Base-by-base conservation (phyloP, 352 stramenopile genomes). In the Pythium apleroticum region DNA sequence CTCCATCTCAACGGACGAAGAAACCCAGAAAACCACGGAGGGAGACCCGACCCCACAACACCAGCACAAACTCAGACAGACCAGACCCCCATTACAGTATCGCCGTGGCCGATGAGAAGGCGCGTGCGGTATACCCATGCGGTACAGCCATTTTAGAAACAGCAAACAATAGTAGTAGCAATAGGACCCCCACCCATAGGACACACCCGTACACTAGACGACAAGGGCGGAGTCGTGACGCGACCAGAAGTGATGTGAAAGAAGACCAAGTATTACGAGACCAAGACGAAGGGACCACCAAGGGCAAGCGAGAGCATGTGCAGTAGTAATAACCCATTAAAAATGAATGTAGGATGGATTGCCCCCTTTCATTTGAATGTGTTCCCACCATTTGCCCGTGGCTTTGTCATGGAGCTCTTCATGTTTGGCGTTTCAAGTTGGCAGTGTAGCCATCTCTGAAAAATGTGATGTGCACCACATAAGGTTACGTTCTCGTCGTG, bases 181-280 rank as follows among this genome's bases (percentile, higher is more conserved):
- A 53, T 66, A 66, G 52, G 49, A 28, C 33, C 58, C 43, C 48
- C 17, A 37, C 41, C 52, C 15, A 55, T 55, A 37, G 24, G n/a
- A 33, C n/a, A 35, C 33, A 27, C 28, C 15, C 31, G 65, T 72
- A 72, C 53, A 72, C 65, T 72, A 72, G 65, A 56, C 35, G 46
- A 57, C 43, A 52, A 71, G 65, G 49, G 60, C 65, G 33, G 65
- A 67, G 59, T 68, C 59, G 65, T 68, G 28, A 48, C 49, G 64
- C 57, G 41, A 65, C 49, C 31, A 70, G 62, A 50, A 12, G 57
- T 63, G 58, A 66, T 71, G 65, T 71, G 52, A 66, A 60, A 69
- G 25, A 58, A 66, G 60, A 66, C 60, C 60, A 43, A 60, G 52
- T 54, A 64, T 60, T 25, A 66, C 63, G 55, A 69, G 63, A 69